Conservation (phyloP, 2,329 filamentous ascomycete species). For the Penicillium sp. region DNA sequence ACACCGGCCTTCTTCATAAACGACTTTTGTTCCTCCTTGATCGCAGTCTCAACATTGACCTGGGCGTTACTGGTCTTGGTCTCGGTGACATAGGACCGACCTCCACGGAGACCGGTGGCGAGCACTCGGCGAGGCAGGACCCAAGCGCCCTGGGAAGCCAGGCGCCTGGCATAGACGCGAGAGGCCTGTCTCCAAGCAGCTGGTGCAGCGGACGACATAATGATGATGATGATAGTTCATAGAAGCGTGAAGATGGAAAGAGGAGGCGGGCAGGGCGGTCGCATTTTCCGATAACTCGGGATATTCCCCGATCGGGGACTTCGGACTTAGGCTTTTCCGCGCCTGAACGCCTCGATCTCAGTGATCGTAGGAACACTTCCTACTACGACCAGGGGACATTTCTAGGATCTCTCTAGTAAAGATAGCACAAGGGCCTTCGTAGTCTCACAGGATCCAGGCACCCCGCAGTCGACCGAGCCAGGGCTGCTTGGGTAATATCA, state of each 20-base stretch:
- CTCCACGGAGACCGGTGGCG: slow-evolving; percentile 28
- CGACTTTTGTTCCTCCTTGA: slow-evolving; percentile 80
- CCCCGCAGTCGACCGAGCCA: neutral
- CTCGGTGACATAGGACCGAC: slow-evolving; percentile 77
- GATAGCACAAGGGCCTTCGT: neutral
- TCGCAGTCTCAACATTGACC: slow-evolving; percentile 76
- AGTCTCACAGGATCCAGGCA: neutral
- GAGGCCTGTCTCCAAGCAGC: slow-evolving; percentile 73
- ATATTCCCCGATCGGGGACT: slow-evolving; percentile 13
- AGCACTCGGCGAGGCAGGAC: slow-evolving; percentile 43
- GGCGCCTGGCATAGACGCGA: slow-evolving; percentile 53
- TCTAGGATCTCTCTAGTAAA: neutral
- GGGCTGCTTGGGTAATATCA: neutral
- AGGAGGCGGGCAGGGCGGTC: slow-evolving; percentile 15
- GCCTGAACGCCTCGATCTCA: too few species aligned
- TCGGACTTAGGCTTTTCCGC: slow-evolving; percentile 16
- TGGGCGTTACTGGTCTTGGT: slow-evolving; percentile 68
- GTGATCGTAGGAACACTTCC: too few species aligned
- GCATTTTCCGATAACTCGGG: slow-evolving; percentile 21
- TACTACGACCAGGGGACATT: neutral
- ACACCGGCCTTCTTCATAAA: slow-evolving; percentile 62
- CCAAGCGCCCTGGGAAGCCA: slow-evolving; percentile 42
- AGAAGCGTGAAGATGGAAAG: slow-evolving; percentile 24
- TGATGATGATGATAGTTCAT: slow-evolving; percentile 24
- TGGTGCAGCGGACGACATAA: slow-evolving; percentile 66